Base-by-base conservation (phyloP, 2,329 filamentous ascomycete genomes). In the Didymella keratinophila region DNA sequence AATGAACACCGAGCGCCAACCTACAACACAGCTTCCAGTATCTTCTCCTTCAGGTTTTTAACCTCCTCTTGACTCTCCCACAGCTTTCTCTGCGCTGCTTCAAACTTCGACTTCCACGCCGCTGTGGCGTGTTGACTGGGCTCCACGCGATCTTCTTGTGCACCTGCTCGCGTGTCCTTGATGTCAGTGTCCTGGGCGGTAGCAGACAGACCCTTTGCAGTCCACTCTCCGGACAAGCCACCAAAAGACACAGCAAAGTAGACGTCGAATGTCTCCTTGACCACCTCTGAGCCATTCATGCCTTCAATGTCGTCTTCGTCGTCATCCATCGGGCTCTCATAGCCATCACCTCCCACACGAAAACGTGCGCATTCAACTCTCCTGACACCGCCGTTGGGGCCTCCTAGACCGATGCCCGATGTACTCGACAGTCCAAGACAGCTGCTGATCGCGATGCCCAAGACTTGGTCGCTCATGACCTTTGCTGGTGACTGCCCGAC, bases 231-330 rank as follows among this genome's bases (percentile, higher is more conserved):
- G 0, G 66, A 72, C 32, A 80, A 68, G 0, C 74, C 74, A 2
- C 78, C 80, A 62, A 81, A 77, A 1, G 71, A 69, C 2, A 79
- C 73, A 2, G 67, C 73, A 72, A 81, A 82, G 27, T 65, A 75
- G 1, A 83, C 68, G 52, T 83, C 80, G 51, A 79, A 82, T 0
- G 77, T 74, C 49, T 80, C 76, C 28, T 72, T 71, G 18, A 79
- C 66, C 3, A 39, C 62, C 1, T 58, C 66, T 23, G 60, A 52
- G 10, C 61, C 56, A 7, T 64, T 34, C 12, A 64, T 47, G 12
- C 54, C 59, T 11, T 69, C 66, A 0, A 39, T 61, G n/a, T 73
- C 72, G 8, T 75, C 75, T 12, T 78, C 74, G 5, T 75, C 73
- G 10, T 80, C 78, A 14, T 79, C 73, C 14, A 80, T 69, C 0